Percentiles rank a stretch among this genome's conserved stretches.
Conservation (phyloP, 2,329 filamentous ascomycete genomes). For the Fusarium abutilonis region DNA sequence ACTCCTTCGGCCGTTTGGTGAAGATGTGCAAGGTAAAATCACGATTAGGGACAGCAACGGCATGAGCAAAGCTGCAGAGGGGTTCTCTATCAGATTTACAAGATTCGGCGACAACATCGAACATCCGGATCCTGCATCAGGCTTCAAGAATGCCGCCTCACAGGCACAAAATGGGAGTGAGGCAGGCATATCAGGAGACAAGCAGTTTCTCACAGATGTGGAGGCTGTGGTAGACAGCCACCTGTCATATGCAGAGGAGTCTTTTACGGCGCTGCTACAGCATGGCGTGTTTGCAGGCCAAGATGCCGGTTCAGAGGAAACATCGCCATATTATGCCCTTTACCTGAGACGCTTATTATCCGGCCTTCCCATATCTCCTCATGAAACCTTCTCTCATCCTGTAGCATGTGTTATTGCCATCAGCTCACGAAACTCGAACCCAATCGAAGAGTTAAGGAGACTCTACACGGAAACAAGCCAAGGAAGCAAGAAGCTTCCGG, state of each 20-base stretch:
- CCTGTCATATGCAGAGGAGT: conserved; percentile 77
- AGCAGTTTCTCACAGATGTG: conserved; percentile 66
- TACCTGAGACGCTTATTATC: conserved; percentile 88
- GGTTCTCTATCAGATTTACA: conserved; percentile 89
- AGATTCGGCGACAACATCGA: conserved; percentile 71
- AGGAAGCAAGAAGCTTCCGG: conserved; percentile 76
- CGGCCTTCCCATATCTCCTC: conserved; percentile 77
- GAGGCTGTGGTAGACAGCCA: conserved; percentile 85
- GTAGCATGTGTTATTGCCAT: conserved; percentile 95
- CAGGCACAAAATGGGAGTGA: conserved; percentile 47
- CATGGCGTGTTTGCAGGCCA: conserved; percentile 54
- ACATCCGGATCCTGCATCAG: conserved; percentile 56
- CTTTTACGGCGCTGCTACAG: conserved; percentile 53
- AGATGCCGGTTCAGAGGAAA: conserved; percentile 59
- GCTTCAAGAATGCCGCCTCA: conserved; percentile 48
- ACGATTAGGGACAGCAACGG: conserved; percentile 91
- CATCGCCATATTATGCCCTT: conserved; percentile 84
- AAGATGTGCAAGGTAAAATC: conserved; percentile 86
- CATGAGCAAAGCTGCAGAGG: conserved; percentile 82
- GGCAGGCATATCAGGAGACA: conserved; percentile 47
- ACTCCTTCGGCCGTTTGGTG: conserved; percentile 89
- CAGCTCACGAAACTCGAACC: conserved; percentile 83
- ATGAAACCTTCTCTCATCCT: conserved; percentile 94
- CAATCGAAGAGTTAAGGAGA: conserved; percentile 85
- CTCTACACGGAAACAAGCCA: conserved; percentile 87